Evolutionary conservation across 1,139 yeast genomes (phyloP), one percentile per base, ranked within the genome.

Genomic region (Starmera stellimalicola): DNA sequence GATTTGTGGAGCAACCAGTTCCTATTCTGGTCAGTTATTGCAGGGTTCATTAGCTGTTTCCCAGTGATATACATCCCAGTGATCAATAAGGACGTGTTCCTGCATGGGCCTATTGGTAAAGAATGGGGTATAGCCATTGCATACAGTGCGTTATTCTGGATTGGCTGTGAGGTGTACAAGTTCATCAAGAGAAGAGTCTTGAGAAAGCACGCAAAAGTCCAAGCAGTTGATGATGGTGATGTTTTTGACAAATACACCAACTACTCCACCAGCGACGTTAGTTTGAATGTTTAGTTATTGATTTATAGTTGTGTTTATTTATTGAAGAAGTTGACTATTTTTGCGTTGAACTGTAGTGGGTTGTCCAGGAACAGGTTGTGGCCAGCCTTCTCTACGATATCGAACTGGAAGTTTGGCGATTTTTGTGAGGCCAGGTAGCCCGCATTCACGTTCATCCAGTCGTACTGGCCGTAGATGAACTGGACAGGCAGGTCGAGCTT

Each of bases 61-160:
- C 95, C 95, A 20, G 80, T 83, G 24, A 73, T 84, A 27, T 84
- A 84, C 57, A 84, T 85, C 45, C 95, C 95, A 2, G 95, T 82
- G 18, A 83, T 85, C 50, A 85, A 85, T 56, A 62, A 68, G 35
- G 70, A 72, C 43, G 95, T 85, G 11, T 85, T 85, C 54, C 65
- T 79, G 47, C 95, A 85, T 54, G 67, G 62, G 10, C 75, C 80
- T 6, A 82, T 84, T 42, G 70, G 78, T 3, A 78, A 77, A 61
- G 95, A 84, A 60, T 84, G 94, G 94, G 94, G 85, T 3, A 59
- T 83, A 41, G 74, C 88, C 1, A 50, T 82, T 50, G 88, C 74
- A 0, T 77, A 76, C 38, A 63, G 84, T 4, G 31, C 72, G 23
- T 67, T 72, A 32, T 83, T 78, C 54, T 60, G 81, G 45, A 38